A percentile compares a stretch with the other conserved stretches of the same genome.
Evolutionary conservation across 305 asterid genomes (phyloP).

Genomic region (Fraxinus floribunda): DNA sequence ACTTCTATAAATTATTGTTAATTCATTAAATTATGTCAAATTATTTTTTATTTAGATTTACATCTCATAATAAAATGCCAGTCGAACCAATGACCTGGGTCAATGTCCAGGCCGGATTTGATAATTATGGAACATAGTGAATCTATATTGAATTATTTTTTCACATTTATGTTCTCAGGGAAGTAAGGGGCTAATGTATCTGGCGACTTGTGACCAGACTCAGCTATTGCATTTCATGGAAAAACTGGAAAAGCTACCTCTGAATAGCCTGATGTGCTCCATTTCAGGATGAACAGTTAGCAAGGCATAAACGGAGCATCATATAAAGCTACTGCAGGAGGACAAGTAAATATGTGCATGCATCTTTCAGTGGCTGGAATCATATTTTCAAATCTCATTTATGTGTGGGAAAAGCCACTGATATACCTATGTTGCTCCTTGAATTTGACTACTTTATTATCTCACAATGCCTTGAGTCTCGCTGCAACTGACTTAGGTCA

Average conservation of each 20-base stretch:
- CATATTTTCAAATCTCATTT: slow-evolving; percentile 20
- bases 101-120: background rate
- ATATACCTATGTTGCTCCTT: background rate
- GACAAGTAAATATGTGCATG: slow-evolving; percentile 49
- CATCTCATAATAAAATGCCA: background rate
- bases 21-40: background rate
- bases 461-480: slow-evolving; percentile 3
- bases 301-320: slow-evolving; percentile 66
- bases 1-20: background rate
- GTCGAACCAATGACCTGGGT: background rate
- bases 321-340: slow-evolving; percentile 77
- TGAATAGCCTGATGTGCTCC: slow-evolving; percentile 38
- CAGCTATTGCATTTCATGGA: slow-evolving; percentile 56
- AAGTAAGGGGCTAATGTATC: slow-evolving; percentile 20
- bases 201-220: slow-evolving; percentile 52
- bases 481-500: slow-evolving; percentile 9
- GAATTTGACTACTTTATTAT: slow-evolving; percentile 16
- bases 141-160: slow-evolving; percentile 18
- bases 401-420: slow-evolving; percentile 6
- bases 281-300: slow-evolving; percentile 65
- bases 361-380: slow-evolving; percentile 12
- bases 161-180: slow-evolving; percentile 13
- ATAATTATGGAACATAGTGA: background rate
- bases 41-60: background rate
- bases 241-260: slow-evolving; percentile 52